Conservation (phyloP, 345 rosid species). For the Raphanus sativus region DNA sequence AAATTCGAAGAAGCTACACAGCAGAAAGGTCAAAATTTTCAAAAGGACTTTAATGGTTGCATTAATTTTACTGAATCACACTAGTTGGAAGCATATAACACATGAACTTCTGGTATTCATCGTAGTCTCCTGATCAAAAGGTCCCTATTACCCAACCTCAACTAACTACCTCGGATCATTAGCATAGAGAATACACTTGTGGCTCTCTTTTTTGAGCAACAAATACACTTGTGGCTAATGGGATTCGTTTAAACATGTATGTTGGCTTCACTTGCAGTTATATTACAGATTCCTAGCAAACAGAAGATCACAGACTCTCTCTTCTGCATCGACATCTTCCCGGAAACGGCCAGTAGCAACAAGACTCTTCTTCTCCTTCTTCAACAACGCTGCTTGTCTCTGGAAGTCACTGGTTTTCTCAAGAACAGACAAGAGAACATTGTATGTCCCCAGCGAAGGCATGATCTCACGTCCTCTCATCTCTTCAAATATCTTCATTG, state of each 20-base stretch:
- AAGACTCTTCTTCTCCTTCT: conserved; percentile 66
- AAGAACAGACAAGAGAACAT: conserved; percentile 67
- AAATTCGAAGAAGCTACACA: not conserved
- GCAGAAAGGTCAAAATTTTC: not conserved
- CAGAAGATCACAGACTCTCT: conserved; percentile 69
- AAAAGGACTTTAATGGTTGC: not conserved
- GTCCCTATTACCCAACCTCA: conserved; percentile 1
- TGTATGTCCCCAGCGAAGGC: conserved; percentile 69
- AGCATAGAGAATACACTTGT: not conserved
- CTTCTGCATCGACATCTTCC: conserved; percentile 31
- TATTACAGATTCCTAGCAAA: not conserved
- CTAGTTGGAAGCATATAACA: not conserved
- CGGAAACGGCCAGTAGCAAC: not conserved
- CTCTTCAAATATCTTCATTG: conserved; percentile 53
- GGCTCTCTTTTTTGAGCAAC: not conserved
- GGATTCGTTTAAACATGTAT: not conserved
- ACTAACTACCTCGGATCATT: not conserved
- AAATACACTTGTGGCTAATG: conserved; percentile 23
- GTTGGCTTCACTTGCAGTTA: not conserved
- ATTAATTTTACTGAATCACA: not conserved
- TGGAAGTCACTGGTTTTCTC: conserved; percentile 52
- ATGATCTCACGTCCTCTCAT: conserved; percentile 54
- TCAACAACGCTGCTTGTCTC: conserved; percentile 45
- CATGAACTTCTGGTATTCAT: not conserved
- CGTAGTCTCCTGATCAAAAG: not conserved